phyloP scores from a whole-genome alignment of 768 basidiomycete genomes.

The Auriscalpium vulgare region DNA sequence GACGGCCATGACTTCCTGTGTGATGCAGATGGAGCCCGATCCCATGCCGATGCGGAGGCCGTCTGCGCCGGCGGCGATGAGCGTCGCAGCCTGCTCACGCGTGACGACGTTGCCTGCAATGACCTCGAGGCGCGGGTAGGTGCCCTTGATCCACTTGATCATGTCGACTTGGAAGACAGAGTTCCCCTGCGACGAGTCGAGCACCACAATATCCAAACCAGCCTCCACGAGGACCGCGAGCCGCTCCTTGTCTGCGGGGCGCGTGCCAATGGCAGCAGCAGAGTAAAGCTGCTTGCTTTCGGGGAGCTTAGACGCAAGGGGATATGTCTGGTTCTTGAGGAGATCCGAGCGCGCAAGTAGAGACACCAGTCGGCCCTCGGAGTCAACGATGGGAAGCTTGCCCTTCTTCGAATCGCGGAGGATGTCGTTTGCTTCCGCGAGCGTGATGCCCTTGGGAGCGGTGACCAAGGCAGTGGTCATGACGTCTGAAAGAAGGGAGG shows the following conservation, averaged over 20 bases:
- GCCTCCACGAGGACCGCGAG: conserved; percentile 84
- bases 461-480: conserved; percentile 91
- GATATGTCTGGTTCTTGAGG: conserved; percentile 95
- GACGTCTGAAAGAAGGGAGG: conserved; percentile 61
- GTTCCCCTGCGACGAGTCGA: conserved; percentile 97
- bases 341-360: conserved; percentile 96
- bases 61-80: conserved; percentile 93
- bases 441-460: conserved; percentile 81
- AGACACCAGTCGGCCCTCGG: conserved; percentile 55
- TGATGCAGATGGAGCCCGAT: conserved; percentile 97
- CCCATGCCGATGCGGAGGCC: conserved; percentile 98
- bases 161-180: conserved; percentile 91
- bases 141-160: conserved; percentile 86
- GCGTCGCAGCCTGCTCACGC: conserved; percentile 89
- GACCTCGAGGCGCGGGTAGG: conserved; percentile 81
- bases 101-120: conserved; percentile 98
- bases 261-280: conserved; percentile 92
- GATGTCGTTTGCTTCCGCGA: conserved; percentile 87
- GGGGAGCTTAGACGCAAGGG: conserved; percentile 87
- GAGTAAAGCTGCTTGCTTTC: conserved; percentile 92
- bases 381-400: conserved; percentile 83
- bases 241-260: conserved; percentile 79
- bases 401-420: conserved; percentile 97
- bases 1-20: conserved; percentile 99
- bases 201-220: conserved; percentile 88